These are phyloP conservation scores for Scytalidium lignicola DNA, from an alignment of 2,329 filamentous ascomycete species.

Conservation along the genomic window DNA sequence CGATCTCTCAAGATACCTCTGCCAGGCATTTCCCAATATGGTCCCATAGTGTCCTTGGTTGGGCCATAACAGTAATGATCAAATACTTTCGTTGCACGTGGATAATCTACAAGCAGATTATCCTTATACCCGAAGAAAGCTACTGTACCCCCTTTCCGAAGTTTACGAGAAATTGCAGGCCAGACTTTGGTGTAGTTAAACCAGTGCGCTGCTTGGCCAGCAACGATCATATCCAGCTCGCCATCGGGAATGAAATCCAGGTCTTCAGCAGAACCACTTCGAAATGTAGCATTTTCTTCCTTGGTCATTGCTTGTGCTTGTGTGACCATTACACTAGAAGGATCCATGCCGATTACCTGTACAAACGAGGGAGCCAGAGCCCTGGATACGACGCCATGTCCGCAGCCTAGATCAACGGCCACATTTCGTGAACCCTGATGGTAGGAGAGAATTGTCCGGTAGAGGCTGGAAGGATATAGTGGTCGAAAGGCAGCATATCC, in stretches of 20 bases:
- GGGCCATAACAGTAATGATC: constrained; percentile 50
- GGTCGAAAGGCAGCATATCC: constrained; percentile 57
- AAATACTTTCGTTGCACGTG: constrained; percentile 47
- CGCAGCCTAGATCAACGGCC: constrained; percentile 57
- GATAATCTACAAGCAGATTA: constrained; percentile 50
- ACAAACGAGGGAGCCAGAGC: constrained; percentile 48
- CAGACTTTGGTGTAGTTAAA: constrained; percentile 54
- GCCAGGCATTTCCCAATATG: constrained; percentile 59
- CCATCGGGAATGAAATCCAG: constrained; percentile 43
- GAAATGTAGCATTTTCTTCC: constrained; percentile 42
- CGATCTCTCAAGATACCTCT: constrained; percentile 48
- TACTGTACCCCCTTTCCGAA: constrained; percentile 51
- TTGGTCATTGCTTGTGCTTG: constrained; percentile 40
- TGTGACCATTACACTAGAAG: constrained; percentile 51
- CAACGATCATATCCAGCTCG: constrained; percentile 46
- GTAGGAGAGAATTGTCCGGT: constrained; percentile 47
- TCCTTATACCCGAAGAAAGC: constrained; percentile 65
- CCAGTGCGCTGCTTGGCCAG: constrained; percentile 60
- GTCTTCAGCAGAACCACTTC: constrained; percentile 47
- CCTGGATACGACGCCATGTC: constrained; percentile 53
- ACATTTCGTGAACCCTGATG: constrained; percentile 36
- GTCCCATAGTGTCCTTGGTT: constrained; percentile 46
- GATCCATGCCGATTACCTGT: constrained; percentile 49
- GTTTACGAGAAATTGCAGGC: constrained; percentile 48
- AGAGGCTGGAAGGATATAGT: constrained; percentile 50